These are phyloP conservation scores for Gnomoniopsis sp. DNA, from an alignment of 2,329 filamentous ascomycete species.

Conservation along the genomic window DNA sequence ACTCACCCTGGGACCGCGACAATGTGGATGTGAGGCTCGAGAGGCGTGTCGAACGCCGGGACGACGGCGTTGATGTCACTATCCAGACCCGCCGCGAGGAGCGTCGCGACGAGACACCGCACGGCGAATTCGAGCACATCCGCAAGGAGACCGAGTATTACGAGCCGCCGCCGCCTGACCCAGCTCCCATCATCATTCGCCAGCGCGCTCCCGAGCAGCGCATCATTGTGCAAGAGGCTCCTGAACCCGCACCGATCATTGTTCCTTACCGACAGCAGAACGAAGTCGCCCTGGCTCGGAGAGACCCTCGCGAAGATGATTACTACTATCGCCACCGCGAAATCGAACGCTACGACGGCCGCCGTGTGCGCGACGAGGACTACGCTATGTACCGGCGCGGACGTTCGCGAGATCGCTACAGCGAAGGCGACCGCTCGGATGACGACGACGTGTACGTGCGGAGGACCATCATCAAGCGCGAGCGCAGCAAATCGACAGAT, in stretches of 20 bases:
- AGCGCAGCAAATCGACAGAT: conserved; percentile 47
- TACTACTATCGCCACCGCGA: conserved; percentile 50
- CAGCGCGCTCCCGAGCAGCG: conserved; percentile 54
- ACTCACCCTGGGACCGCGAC: conserved; percentile 30
- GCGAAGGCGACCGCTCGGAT: conserved; percentile 34
- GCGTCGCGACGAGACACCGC: conserved; percentile 40
- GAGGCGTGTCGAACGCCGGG: conserved; percentile 37
- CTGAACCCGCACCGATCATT: conserved; percentile 48
- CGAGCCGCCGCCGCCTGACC: conserved; percentile 41
- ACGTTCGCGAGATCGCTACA: conserved; percentile 34
- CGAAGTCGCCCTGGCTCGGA: conserved; percentile 32
- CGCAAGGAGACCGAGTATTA: conserved; percentile 63
- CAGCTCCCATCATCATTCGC: conserved; percentile 53
- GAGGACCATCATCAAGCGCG: conserved; percentile 46
- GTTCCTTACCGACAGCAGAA: conserved; percentile 41
- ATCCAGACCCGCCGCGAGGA: conserved; percentile 53
- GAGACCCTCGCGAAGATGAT: conserved; percentile 38
- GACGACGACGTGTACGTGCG: conserved; percentile 40
- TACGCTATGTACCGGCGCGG: conserved; percentile 29
- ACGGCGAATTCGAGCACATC: conserved; percentile 55
- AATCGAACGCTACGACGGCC: conserved; percentile 35
- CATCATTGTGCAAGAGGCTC: conserved; percentile 59
- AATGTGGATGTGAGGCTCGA: conserved; percentile 41
- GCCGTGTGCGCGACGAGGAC: conserved; percentile 31
- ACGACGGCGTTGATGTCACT: conserved; percentile 47